phyloP scores from a whole-genome alignment of 495 filamentous ascomycete genomes.

The Xylaria longipes region DNA sequence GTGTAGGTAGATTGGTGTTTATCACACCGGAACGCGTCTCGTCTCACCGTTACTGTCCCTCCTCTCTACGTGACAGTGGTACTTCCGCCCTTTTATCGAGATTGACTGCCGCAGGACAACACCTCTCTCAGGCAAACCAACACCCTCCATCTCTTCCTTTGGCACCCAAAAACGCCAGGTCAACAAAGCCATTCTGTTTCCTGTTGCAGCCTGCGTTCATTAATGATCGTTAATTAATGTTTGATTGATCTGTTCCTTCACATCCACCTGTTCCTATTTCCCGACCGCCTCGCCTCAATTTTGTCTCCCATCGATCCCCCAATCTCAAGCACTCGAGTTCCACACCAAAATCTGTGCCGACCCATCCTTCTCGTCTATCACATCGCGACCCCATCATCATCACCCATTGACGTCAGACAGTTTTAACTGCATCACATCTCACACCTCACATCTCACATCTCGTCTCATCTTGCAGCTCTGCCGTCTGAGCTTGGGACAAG shows the following conservation, averaged over 20 bases:
- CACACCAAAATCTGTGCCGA: not conserved
- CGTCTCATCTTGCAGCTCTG: not conserved
- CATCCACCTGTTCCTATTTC: not conserved
- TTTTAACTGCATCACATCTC: constrained; percentile 7
- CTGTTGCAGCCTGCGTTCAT: constrained; percentile 5
- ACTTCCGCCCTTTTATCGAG: not conserved
- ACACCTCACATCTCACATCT: not conserved
- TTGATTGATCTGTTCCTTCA: not conserved
- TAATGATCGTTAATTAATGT: not conserved
- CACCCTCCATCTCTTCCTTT: not conserved
- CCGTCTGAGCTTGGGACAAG: not conserved
- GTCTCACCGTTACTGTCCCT: constrained; percentile 6
- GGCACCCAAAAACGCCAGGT: not conserved
- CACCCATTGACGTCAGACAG: constrained; percentile 8
- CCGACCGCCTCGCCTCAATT: not conserved
- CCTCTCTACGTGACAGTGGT: not conserved
- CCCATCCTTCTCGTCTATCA: constrained; percentile 1
- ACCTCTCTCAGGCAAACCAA: constrained; percentile 17
- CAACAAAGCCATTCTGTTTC: constrained; percentile 10
- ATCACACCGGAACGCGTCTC: constrained; percentile 14
- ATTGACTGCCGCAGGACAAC: not conserved
- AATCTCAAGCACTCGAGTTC: not conserved
- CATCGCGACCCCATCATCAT: constrained; percentile 1
- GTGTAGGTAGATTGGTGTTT: not conserved
- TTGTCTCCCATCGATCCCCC: not conserved